These are phyloP conservation scores for Sporothrix luriei DNA, from an alignment of 2,329 filamentous ascomycete genomes.

Conservation along the genomic window DNA sequence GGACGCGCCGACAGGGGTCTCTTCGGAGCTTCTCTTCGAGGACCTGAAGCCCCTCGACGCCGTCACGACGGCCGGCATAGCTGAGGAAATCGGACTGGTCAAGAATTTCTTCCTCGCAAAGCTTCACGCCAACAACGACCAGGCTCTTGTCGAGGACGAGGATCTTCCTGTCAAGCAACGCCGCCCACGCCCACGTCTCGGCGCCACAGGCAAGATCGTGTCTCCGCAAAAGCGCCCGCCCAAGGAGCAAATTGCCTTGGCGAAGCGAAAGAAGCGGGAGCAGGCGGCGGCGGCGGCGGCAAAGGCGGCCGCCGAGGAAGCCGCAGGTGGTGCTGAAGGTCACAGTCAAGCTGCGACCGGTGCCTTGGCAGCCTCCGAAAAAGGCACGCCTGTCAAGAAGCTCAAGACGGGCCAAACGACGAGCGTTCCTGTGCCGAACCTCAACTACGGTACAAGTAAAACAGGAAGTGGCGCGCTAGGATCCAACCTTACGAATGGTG, in stretches of 20 bases:
- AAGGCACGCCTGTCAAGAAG: slow-evolving; percentile 56
- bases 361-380: slow-evolving; percentile 41
- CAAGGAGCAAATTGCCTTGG: slow-evolving; percentile 78
- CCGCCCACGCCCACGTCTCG: slow-evolving; percentile 66
- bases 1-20: slow-evolving; percentile 65
- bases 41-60: slow-evolving; percentile 71
- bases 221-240: slow-evolving; percentile 80
- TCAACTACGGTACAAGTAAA: slow-evolving; percentile 40
- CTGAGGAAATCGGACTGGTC: slow-evolving; percentile 80
- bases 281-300: slow-evolving; percentile 44
- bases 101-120: slow-evolving; percentile 91
- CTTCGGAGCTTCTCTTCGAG: slow-evolving; percentile 64
- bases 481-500: slow-evolving; percentile 43
- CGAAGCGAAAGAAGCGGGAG: slow-evolving; percentile 82
- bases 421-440: slow-evolving; percentile 27
- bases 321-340: slow-evolving; percentile 40
- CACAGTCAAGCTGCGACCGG: neutral
- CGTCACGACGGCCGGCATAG: slow-evolving; percentile 76
- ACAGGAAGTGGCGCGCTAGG: slow-evolving; percentile 38
- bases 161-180: slow-evolving; percentile 92
- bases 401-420: slow-evolving; percentile 45
- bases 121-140: slow-evolving; percentile 78
- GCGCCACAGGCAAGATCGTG: slow-evolving; percentile 80
- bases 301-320: slow-evolving; percentile 38
- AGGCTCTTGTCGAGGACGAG: slow-evolving; percentile 88